Conservation (phyloP, 2,329 filamentous ascomycete species). For the Epichloe sylvatica region DNA sequence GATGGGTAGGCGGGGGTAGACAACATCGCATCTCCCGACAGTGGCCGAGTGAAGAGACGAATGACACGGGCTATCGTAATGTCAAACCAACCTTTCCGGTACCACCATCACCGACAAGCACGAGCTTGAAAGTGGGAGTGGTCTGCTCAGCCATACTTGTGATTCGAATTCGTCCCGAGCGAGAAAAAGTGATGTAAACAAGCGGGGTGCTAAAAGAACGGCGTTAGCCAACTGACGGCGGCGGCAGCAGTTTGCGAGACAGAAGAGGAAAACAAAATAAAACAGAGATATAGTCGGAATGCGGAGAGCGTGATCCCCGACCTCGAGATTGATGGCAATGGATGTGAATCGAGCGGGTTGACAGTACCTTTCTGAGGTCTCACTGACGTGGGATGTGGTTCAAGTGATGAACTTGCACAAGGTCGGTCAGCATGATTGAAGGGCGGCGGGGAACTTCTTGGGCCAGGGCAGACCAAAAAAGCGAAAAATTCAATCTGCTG, state of each 20-base stretch:
- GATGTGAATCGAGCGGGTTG: constrained; percentile 7
- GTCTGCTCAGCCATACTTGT: constrained; percentile 48
- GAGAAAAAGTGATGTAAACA: constrained; percentile 29
- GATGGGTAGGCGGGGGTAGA: constrained; percentile 12
- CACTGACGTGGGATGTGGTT: constrained; percentile 17
- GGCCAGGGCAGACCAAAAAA: constrained; percentile 21
- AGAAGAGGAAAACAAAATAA: not conserved
- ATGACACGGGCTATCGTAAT: not conserved
- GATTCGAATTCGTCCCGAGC: constrained; percentile 12
- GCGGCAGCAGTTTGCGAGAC: not conserved
- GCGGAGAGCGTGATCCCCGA: not conserved
- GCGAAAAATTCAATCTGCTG: constrained; percentile 31
- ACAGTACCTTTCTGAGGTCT: constrained; percentile 11
- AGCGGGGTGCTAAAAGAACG: constrained; percentile 27
- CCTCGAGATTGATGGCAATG: constrained; percentile 12
- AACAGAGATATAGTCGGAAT: constrained; percentile 1
- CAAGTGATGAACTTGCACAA: constrained; percentile 22
- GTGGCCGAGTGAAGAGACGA: constrained; percentile 9
- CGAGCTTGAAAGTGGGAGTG: constrained; percentile 91
- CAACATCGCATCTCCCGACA: constrained; percentile 2
- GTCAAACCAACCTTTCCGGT: constrained; percentile 72
- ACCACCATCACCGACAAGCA: constrained; percentile 97
- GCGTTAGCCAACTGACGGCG: constrained; percentile 19
- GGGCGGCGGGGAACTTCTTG: constrained; percentile 28
- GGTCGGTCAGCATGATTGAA: constrained; percentile 22